Base-by-base conservation (phyloP, 1,139 yeast genomes). In the Scheffersomyces quercinus region DNA sequence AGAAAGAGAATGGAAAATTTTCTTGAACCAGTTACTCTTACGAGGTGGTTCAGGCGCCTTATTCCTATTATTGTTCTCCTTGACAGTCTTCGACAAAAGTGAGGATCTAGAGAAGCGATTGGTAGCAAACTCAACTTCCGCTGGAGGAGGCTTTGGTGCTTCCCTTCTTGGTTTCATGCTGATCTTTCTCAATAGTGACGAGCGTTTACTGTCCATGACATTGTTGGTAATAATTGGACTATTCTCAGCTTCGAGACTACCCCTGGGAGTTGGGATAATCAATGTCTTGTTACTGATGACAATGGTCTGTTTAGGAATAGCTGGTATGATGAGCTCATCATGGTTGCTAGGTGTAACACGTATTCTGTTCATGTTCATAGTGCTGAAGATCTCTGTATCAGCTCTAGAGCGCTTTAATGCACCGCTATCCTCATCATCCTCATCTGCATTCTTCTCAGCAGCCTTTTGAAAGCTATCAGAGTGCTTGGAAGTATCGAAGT, bases 91-190 rank as follows among this genome's bases (percentile, higher is more conserved):
- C 11, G 38, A 37, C 6, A 46, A 46, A n/a, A 43, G 28, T 10
- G 35, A 31, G 0, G 69, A 56, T n/a, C 62, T 49, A 35, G 60
- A 52, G 5, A 68, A 61, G 39, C 64, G 62, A 37, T 68, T 52
- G 37, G 62, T 58, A 33, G 57, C 60, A 15, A 53, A 49, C 10
- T 35, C 31, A 13, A 42, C 33, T 12, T 38, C 40, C 15, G 39
- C 46, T 13, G 36, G 55, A 9, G 80, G 79, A 4, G 73, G 68
- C 38, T 53, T 60, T 11, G 82, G 82, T 2, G 81, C 81, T 30
- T 55, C 65, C 50, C 82, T 59, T 51, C 69, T 70, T 2, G 81
- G 79, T 40, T 65, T 68, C 52, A 73, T 62, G 37, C 72, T 65
- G 36, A 65, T 49, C 44, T 63, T 58, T 44, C 68, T 61, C 47